A percentile compares a stretch with the other conserved stretches of the same genome.
These are phyloP conservation scores for Hypoxylon sp. DNA, from an alignment of 2,329 filamentous ascomycete species.

Conservation along the genomic window DNA sequence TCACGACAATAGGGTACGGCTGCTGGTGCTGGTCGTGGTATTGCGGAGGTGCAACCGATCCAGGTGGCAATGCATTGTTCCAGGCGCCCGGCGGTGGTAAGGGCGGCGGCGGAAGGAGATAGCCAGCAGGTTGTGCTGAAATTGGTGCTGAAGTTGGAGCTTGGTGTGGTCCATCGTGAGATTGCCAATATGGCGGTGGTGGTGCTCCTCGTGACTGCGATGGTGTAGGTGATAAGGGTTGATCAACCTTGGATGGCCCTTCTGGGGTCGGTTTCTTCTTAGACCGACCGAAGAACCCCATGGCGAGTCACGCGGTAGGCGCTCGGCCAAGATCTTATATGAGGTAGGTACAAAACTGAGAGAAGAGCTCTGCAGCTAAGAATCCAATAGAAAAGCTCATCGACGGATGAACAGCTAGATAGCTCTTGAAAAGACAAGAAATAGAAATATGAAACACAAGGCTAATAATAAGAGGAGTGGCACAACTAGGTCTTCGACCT, in stretches of 20 bases:
- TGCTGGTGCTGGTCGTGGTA: slow-evolving; percentile 47
- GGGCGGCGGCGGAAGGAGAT: slow-evolving; percentile 25
- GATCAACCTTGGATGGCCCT: slow-evolving; percentile 9
- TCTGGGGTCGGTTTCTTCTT: slow-evolving; percentile 34
- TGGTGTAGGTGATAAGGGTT: slow-evolving; percentile 13
- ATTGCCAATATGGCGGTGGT: slow-evolving; percentile 35
- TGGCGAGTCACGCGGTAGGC: slow-evolving; percentile 15
- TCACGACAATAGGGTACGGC: slow-evolving; percentile 60
- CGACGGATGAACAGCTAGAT: slow-evolving; percentile 12
- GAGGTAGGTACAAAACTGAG: slow-evolving; percentile 18
- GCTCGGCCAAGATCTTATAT: slow-evolving; percentile 8
- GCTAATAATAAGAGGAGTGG: slow-evolving; percentile 13
- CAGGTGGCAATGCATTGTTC: slow-evolving; percentile 41
- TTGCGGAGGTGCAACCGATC: slow-evolving; percentile 40
- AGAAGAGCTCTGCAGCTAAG: slow-evolving; percentile 13
- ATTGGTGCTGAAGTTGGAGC: slow-evolving; percentile 43
- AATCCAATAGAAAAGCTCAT: slow-evolving; percentile 28
- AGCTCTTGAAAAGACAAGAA: slow-evolving; percentile 15
- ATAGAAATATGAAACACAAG: slow-evolving; percentile 26
- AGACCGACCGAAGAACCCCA: slow-evolving; percentile 37
- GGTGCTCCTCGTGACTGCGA: slow-evolving; percentile 30
- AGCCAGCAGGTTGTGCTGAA: slow-evolving; percentile 37
- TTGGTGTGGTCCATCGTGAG: slow-evolving; percentile 40
- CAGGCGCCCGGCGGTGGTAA: slow-evolving; percentile 36
- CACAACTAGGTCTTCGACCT: slow-evolving; percentile 16